Evolutionary conservation across 129 eudicot genomes (phyloP), one percentile per base, ranked within the genome.

Genomic region (Glebionis coronaria): DNA sequence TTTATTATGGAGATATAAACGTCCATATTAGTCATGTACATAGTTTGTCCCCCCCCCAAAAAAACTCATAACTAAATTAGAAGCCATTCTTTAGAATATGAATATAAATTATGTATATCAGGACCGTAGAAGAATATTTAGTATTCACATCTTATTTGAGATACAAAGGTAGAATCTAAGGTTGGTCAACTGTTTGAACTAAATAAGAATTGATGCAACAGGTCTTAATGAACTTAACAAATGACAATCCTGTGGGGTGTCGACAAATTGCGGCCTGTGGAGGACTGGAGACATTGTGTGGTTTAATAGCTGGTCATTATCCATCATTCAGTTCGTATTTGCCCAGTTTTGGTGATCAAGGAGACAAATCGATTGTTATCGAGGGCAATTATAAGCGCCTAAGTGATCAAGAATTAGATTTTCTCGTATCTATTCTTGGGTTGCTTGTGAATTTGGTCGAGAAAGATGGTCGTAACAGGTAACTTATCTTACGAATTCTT

Each of bases 171-270:
- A 71, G 60, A 60, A 46, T 71, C 38, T 18, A 52, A 38, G 70
- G 40, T 14, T 23, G 56, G 11, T 73, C 23, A 16, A 19, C 21
- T 12, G 42, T 35, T 49, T 27, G 19, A 52, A 56, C 67, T 76
- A 52, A 69, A 16, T 42, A 20, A 27, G 21, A 60, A 53, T 21
- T 23, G 59, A 53, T 25, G 20, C 28, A 56, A 31, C 85, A 92
- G 98, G 98, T 86, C 56, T 87, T 93, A 73, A 86, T 93, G 96
- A 93, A 93, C 82, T 73, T 88, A 76, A 79, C 97, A 42, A 93
- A 93, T 47, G 98, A 93, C 76, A 93, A 93, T 56, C 61, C 89
- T 9, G 79, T 78, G 67, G 98, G 98, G 69, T 93, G 98, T 76
- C 84, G 72, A 76, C 95, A 88, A 88, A 93, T 93, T 86, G 98